Base-by-base conservation (phyloP, 2,329 filamentous ascomycete genomes). In the Aureobasidium sp. region DNA sequence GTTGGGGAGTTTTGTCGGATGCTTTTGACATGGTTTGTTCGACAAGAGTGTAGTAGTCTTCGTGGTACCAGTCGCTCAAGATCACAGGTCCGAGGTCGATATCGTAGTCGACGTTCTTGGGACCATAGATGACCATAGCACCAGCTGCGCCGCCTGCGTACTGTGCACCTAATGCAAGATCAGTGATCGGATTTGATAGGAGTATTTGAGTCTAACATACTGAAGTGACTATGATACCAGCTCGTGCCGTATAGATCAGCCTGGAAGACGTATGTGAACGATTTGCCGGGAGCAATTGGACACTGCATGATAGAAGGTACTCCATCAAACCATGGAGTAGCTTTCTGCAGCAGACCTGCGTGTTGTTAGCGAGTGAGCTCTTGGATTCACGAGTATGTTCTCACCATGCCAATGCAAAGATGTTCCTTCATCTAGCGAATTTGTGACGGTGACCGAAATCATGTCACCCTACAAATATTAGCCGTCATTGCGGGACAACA, bases 351-450 rank as follows among this genome's bases (percentile, higher is more conserved):
- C 25, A 59, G 36, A 13, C 55, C 55, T 59, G 25, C 9, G 3
- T 29, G 13, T n/a, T 27, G 21, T 58, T 27, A 58, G 42, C 13
- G 11, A 13, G 9, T 11, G 4, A 5, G 3, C 15, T 30, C 9
- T 13, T 48, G 32, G 59, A 64, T 30, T 44, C 30, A n/a, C 55
- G 61, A 36, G 61, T 63, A 57, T 29, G 21, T 87, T 74, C 27
- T 55, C 30, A 64, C 83, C 85, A 65, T 87, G 84, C 72, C 79
- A 86, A 67, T 86, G 84, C n/a, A 86, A 79, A 16, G 77, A 77
- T 16, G 83, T 86, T 36, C 83, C 83, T 64, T 87, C 86, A 63
- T 76, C 69, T 70, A 77, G 45, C 37, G 74, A 66, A 68, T 85
- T 87, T 37, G 74, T 81, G 21, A 86, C 78, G 54, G 81, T 81